Percentiles rank a stretch among this genome's conserved stretches.
Evolutionary conservation across 331 rosid genomes (phyloP).

Genomic region (Quercus phellos): DNA sequence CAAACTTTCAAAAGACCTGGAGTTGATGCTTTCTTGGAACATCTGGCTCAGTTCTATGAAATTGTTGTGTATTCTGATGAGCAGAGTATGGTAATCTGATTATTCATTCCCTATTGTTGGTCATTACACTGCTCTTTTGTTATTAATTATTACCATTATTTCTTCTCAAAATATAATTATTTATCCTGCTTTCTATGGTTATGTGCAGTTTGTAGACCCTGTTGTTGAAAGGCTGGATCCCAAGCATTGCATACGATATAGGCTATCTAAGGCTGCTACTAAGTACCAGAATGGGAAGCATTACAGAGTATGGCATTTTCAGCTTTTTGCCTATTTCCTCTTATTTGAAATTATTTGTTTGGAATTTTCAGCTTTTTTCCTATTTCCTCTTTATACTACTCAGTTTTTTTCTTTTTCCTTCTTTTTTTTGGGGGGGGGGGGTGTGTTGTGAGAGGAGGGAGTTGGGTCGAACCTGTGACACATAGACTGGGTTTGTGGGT

Average conservation of each 20-base stretch:
- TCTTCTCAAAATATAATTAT: no score
- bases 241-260: conserved; percentile 73
- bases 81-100: conserved; percentile 64
- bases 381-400: background rate
- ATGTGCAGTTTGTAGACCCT: conserved; percentile 85
- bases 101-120: conserved; percentile 15
- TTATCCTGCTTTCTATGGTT: conserved; percentile 20
- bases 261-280: conserved; percentile 87
- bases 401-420: background rate
- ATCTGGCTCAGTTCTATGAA: conserved; percentile 84
- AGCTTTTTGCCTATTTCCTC: background rate
- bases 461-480: no score
- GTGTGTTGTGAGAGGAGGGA: no score
- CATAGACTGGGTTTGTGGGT: no score
- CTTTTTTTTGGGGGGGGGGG: no score
- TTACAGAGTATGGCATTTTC: conserved; percentile 49
- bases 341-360: background rate
- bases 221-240: conserved; percentile 83
- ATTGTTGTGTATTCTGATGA: conserved; percentile 83
- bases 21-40: conserved; percentile 95
- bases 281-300: conserved; percentile 88
- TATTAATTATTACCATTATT: conserved; percentile 1
- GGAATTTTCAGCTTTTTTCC: background rate
- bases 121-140: background rate
- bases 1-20: conserved; percentile 96